Evolutionary conservation across 352 stramenopile genomes (phyloP).

Genomic region (Phytophthora pluvialis): DNA sequence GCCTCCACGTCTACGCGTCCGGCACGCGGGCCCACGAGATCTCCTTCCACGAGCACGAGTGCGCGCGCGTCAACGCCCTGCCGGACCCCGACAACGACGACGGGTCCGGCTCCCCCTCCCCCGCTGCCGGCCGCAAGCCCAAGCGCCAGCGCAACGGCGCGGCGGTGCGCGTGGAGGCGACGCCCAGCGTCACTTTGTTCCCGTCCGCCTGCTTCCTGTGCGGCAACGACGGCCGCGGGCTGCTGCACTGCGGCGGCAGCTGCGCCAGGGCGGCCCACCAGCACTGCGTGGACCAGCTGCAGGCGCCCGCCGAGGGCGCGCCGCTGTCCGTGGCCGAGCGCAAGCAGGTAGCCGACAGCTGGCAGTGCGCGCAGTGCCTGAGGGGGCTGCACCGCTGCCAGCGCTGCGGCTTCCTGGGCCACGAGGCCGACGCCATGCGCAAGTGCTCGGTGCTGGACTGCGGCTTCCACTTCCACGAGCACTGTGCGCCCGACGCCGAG

Average conservation of each 20-base stretch:
- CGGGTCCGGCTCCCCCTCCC: neutral
- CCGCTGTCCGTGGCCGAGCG: constrained; percentile 31
- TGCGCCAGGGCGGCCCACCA: constrained; percentile 71
- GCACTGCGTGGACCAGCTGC: constrained; percentile 64
- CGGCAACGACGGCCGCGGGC: constrained; percentile 47
- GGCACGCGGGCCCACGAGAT: constrained; percentile 60
- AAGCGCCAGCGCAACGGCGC: constrained; percentile 42
- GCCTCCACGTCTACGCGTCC: constrained; percentile 66
- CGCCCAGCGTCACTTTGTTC: constrained; percentile 51
- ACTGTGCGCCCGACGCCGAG: constrained; percentile 32
- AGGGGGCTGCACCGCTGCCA: constrained; percentile 64
- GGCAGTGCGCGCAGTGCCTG: constrained; percentile 74
- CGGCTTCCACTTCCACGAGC: constrained; percentile 64
- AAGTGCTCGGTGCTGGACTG: constrained; percentile 62
- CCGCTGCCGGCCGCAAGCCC: neutral
- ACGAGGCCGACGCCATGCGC: constrained; percentile 56
- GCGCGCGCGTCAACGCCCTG: constrained; percentile 62
- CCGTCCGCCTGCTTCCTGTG: constrained; percentile 68
- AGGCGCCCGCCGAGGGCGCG: constrained; percentile 26
- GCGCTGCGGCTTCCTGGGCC: constrained; percentile 75
- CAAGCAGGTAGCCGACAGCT: constrained; percentile 45
- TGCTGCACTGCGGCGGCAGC: constrained; percentile 61
- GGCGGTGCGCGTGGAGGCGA: neutral
- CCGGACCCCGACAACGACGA: constrained; percentile 4
- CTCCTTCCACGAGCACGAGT: constrained; percentile 82